These are phyloP conservation scores for Suaeda aralocaspica DNA, from an alignment of 148 eudicot genomes.

Conservation along the genomic window DNA sequence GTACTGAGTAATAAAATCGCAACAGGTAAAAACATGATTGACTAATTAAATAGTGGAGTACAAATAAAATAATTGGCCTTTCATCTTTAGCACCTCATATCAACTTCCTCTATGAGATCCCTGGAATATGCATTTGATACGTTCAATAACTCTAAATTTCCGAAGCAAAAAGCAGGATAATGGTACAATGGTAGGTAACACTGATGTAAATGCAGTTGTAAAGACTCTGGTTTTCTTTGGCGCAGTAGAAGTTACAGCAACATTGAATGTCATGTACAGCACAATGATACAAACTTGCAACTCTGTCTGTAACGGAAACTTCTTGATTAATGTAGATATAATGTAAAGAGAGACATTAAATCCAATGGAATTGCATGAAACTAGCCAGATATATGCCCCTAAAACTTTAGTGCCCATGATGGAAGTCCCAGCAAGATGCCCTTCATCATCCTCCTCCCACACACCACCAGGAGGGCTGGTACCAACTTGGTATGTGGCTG, in stretches of 20 bases:
- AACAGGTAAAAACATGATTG: too few relatives aligned
- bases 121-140: background rate
- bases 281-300: constrained; percentile 35
- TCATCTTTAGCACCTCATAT: too few relatives aligned
- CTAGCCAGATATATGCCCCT: constrained; percentile 25
- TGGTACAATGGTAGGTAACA: constrained; percentile 26
- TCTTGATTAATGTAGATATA: constrained; percentile 35
- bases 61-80: too few relatives aligned
- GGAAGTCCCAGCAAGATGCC: constrained; percentile 43
- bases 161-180: constrained; percentile 1
- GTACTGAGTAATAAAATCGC: too few relatives aligned
- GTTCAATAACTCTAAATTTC: constrained; percentile 8
- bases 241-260: constrained; percentile 23
- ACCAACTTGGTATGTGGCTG: constrained; percentile 57
- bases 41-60: too few relatives aligned
- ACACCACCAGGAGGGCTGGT: constrained; percentile 55
- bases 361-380: constrained; percentile 43
- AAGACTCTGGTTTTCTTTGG: constrained; percentile 17
- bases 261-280: constrained; percentile 31
- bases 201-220: constrained; percentile 18
- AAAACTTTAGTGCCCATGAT: constrained; percentile 32
- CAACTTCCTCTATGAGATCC: background rate
- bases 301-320: constrained; percentile 48
- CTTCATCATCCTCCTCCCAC: constrained; percentile 49
- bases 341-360: constrained; percentile 40